These are phyloP conservation scores for Nymphaea colorata DNA, from an alignment of 164 flowering plant species.

Conservation along the genomic window DNA sequence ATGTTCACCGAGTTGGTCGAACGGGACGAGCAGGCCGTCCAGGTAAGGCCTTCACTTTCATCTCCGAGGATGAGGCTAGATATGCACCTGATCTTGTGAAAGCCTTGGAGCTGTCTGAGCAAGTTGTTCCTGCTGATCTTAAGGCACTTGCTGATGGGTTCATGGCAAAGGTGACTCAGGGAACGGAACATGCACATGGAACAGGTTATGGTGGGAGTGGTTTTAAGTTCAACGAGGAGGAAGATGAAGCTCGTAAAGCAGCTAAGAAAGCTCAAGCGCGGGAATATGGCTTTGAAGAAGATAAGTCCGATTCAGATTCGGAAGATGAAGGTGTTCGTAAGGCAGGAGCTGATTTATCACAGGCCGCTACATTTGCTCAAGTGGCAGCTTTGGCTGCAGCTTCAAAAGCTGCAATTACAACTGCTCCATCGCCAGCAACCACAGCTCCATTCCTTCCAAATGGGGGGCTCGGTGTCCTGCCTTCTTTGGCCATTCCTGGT, in stretches of 20 bases:
- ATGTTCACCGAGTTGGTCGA: slow-evolving; percentile 95
- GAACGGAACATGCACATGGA: slow-evolving; percentile 87
- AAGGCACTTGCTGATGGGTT: slow-evolving; percentile 89
- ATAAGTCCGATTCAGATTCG: slow-evolving; percentile 89
- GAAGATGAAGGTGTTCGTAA: slow-evolving; percentile 79
- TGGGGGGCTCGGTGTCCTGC: slow-evolving; percentile 28
- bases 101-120: slow-evolving; percentile 89
- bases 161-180: slow-evolving; percentile 84
- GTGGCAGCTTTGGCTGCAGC: slow-evolving; percentile 69
- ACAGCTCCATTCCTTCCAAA: slow-evolving; percentile 30
- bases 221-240: slow-evolving; percentile 90
- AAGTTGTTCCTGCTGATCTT: slow-evolving; percentile 81
- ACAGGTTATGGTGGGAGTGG: slow-evolving; percentile 99
- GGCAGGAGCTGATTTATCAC: slow-evolving; percentile 70
- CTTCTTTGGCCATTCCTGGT: slow-evolving; percentile 26
- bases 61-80: slow-evolving; percentile 80
- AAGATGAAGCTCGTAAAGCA: slow-evolving; percentile 89
- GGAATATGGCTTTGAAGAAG: slow-evolving; percentile 94
- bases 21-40: slow-evolving; percentile 93
- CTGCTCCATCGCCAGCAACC: slow-evolving; percentile 24
- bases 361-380: slow-evolving; percentile 63
- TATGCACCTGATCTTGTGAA: slow-evolving; percentile 93
- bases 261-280: slow-evolving; percentile 98
- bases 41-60: slow-evolving; percentile 62
- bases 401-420: slow-evolving; percentile 27